Base-by-base conservation (phyloP, 768 basidiomycete species). In the Pleurotus sapidus region DNA sequence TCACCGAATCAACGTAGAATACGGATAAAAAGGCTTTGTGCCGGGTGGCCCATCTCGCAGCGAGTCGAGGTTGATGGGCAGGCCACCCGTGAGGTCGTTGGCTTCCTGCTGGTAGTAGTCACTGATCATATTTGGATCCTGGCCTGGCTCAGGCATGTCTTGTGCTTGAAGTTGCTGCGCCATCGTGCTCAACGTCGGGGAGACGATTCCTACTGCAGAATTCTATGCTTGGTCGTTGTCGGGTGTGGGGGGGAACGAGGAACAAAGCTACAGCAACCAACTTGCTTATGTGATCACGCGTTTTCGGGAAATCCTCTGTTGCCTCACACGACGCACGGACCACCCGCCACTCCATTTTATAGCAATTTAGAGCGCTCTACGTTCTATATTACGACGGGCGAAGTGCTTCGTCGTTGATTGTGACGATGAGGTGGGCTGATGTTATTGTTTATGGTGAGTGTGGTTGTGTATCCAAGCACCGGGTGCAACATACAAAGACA, bases 1-100 rank as follows among this genome's bases (percentile, higher is more conserved):
- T 57, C 68, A 92, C 91, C 91, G 85, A 66, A 94, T 94, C 55
- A 94, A 83, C 34, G 91, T 94, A 3, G 91, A 93, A 68, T 94
- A 94, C 2, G 91, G 92, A 66, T 94, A 94, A 66, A 93, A 93
- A 5, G 91, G 91, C 70, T 94, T 94, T 68, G 85, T 91, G 47
- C 92, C 91, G 5, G 92, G 90, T 2, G 91, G 92, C 0, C 92
- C 91, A 67, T 94, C 91, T 54, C 91, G 80, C 56, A 93, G 77
- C 3, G 91, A 93, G 70, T 92, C 90, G 23, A 93, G 86, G 66
- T 90, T 93, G 66, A 93, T 90, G 50, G 91, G 91, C 30, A 92
- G 78, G 20, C 90, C 90, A 20, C 91, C 90, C 6, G 89, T 89
- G 60, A 92, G 80, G 76, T 93, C 90, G 66, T 79, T 86, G 8